phyloP scores from a whole-genome alignment of 768 basidiomycete genomes.

The Leccinellum albellum region DNA sequence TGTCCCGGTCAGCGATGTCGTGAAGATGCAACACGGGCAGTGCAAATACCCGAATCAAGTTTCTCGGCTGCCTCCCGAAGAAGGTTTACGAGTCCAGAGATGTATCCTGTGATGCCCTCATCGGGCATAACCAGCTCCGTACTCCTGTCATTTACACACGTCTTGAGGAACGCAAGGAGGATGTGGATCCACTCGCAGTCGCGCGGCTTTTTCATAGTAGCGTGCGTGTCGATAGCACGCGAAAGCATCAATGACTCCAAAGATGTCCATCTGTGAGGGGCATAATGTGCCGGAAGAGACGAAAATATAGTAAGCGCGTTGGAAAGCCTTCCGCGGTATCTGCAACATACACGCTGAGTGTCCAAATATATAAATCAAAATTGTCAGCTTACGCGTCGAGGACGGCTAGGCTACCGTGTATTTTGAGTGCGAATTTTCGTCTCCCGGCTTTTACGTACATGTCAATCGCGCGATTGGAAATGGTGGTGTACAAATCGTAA shows the following conservation, averaged over 20 bases:
- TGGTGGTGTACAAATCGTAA: conserved; percentile 69
- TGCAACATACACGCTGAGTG: conserved; percentile 30
- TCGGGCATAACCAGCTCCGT: conserved; percentile 52
- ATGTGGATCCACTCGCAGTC: conserved; percentile 82
- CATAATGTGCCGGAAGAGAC: conserved; percentile 83
- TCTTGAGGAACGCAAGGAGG: conserved; percentile 71
- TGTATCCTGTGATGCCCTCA: conserved; percentile 48
- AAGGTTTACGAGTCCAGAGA: conserved; percentile 46
- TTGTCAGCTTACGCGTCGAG: conserved; percentile 73
- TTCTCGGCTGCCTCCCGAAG: conserved; percentile 46
- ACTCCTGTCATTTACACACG: conserved; percentile 54
- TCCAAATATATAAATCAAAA: conserved; percentile 1
- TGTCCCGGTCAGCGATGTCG: conserved; percentile 10
- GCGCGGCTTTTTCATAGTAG: conserved; percentile 48
- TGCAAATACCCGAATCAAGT: conserved; percentile 51
- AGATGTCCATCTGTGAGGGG: conserved; percentile 76
- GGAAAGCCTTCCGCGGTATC: conserved; percentile 61
- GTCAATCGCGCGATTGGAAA: conserved; percentile 81
- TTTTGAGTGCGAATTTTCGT: conserved; percentile 77
- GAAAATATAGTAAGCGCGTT: conserved; percentile 68
- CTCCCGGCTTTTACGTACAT: conserved; percentile 81
- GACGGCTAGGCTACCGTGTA: conserved; percentile 84
- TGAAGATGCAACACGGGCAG: background rate
- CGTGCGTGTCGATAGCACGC: conserved; percentile 66
- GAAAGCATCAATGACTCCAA: conserved; percentile 78